Evolutionary conservation across 345 rosid species (phyloP), one percentile per base, ranked within the genome.

Genomic region (Bruguiera gymnorhiza): DNA sequence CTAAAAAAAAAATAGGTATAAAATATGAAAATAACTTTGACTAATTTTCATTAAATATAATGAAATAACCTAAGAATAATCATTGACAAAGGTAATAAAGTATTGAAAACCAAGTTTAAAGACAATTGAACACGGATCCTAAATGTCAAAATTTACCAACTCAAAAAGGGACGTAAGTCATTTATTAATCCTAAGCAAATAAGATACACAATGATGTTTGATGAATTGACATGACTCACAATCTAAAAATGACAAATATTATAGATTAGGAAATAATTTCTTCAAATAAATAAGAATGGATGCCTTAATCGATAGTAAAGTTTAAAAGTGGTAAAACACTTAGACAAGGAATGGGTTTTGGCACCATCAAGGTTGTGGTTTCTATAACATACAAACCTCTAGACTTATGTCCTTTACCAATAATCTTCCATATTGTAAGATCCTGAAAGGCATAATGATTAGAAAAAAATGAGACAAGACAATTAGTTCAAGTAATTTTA

Each of bases 351-450:
- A n/a, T 27, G 18, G 39, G 1, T 18, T 66, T 52, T n/a, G 46
- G 61, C 15, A 66, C n/a, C 23, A 0, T 5, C 1, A 30, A 21
- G 23, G 46, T 8, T 8, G 4, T 37, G 10, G 46, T 37, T 37
- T 66, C 61, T 20, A 66, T 6, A 7, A 66, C 29, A 20, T 53
- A 66, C 6, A 53, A 11, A 31, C 70, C 61, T 15, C 48, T 18
- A 30, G 50, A 15, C n/a, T 34, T 26, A 66, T 21, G 61, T 54
- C 29, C 60, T 53, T 5, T 66, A 53, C 70, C 70, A 51, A 66
- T 52, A 53, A 53, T 30, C 13, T 15, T 36, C 31, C 20, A 4
- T 11, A 19, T 66, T 50, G 53, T 30, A 29, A 53, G 31, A 66
- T 66, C 70, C 6, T 66, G 11, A 66, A 66, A 66, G 10, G 53